These are phyloP conservation scores for Metarhizium sp. DNA, from an alignment of 2,329 filamentous ascomycete species.

Conservation along the genomic window DNA sequence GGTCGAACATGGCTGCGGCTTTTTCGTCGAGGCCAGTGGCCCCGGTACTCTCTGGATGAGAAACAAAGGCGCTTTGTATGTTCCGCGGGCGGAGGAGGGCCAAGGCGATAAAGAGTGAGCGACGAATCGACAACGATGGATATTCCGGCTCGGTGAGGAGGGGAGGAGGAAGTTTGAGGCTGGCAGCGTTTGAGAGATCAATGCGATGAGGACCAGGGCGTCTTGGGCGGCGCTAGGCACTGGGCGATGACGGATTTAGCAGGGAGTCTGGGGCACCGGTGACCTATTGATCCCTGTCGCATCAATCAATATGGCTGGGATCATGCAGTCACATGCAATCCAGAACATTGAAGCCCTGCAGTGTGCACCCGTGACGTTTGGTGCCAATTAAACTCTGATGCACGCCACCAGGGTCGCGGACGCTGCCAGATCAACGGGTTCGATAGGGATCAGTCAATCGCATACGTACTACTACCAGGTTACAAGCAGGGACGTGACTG, in stretches of 20 bases:
- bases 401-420: neutral
- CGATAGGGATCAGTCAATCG: too few species aligned
- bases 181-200: too few species aligned
- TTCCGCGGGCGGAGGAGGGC: neutral
- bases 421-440: too few species aligned
- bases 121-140: neutral
- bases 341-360: neutral
- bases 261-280: neutral
- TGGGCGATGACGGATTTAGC: neutral
- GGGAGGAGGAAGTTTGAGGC: neutral
- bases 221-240: too few species aligned
- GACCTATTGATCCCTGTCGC: too few species aligned
- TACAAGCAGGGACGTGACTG: too few species aligned
- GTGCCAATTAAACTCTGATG: neutral
- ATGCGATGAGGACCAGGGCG: too few species aligned
- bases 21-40: conserved; percentile 11
- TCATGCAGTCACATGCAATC: too few species aligned
- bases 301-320: too few species aligned
- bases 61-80: neutral
- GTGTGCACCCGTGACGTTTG: neutral
- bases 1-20: conserved; percentile 58
- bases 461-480: too few species aligned
- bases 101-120: neutral
- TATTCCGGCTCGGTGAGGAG: too few species aligned
- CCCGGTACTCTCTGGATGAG: neutral